Conservation (phyloP, 2,329 filamentous ascomycete species). For the Scleromitrula shiraiana region DNA sequence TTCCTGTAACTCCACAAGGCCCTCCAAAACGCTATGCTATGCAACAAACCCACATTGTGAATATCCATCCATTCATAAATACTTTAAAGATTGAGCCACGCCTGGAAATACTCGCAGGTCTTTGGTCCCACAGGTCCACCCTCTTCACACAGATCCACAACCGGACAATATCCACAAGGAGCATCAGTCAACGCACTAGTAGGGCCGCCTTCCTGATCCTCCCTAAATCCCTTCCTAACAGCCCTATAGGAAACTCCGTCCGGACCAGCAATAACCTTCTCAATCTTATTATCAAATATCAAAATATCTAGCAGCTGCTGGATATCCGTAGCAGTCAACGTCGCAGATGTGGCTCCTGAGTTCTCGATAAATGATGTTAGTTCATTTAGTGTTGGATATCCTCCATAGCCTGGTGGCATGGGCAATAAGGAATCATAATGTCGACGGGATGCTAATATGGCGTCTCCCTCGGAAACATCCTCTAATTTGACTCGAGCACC, state of each 20-base stretch:
- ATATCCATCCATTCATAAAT: not conserved
- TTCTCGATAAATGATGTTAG: conserved; percentile 69
- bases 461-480: conserved; percentile 16
- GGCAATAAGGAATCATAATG: conserved; percentile 34
- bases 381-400: conserved; percentile 72
- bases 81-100: conserved; percentile 58
- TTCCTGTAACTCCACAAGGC: conserved; percentile 24
- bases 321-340: conserved; percentile 65
- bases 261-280: conserved; percentile 40
- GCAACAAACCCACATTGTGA: conserved; percentile 13
- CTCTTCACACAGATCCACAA: conserved; percentile 86
- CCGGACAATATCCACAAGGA: conserved; percentile 85
- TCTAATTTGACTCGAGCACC: conserved; percentile 11
- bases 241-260: conserved; percentile 31
- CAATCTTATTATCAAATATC: conserved; percentile 77
- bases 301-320: conserved; percentile 82
- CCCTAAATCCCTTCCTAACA: conserved; percentile 21
- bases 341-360: conserved; percentile 62
- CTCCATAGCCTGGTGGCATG: conserved; percentile 56
- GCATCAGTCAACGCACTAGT: conserved; percentile 61
- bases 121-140: conserved; percentile 83
- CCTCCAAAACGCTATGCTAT: conserved; percentile 27
- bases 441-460: conserved; percentile 9
- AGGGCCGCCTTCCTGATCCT: conserved; percentile 32
- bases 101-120: conserved; percentile 85